phyloP scores from a whole-genome alignment of 1,139 yeast genomes.

The Hyphopichia pseudoburtonii region DNA sequence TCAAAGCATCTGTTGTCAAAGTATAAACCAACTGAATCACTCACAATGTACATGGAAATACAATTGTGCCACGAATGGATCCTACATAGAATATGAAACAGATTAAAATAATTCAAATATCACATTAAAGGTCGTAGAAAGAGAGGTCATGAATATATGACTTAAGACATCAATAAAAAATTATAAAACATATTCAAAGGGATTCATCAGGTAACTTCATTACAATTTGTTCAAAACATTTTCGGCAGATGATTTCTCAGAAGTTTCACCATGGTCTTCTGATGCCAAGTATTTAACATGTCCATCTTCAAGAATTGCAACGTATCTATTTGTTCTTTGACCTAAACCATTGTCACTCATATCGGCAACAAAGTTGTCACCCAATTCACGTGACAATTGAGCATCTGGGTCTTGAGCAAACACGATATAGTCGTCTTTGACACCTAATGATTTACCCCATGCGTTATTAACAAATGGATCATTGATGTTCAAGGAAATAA shows the following conservation, averaged over 20 bases:
- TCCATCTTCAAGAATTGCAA: slow-evolving; percentile 18
- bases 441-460: slow-evolving; percentile 14
- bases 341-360: slow-evolving; percentile 13
- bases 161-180: too few species aligned
- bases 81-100: too few species aligned
- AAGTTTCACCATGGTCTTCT: slow-evolving; percentile 60
- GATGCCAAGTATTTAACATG: slow-evolving; percentile 57
- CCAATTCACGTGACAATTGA: slow-evolving; percentile 48
- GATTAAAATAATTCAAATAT: too few species aligned
- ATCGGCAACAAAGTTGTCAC: slow-evolving; percentile 19
- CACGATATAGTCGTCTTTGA: slow-evolving; percentile 14
- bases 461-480: slow-evolving; percentile 18
- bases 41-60: too few species aligned
- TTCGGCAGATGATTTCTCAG: slow-evolving; percentile 59
- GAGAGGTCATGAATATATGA: too few species aligned
- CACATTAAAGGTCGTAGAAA: too few species aligned
- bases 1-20: too few species aligned
- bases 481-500: slow-evolving; percentile 18
- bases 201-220: too few species aligned
- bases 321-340: slow-evolving; percentile 17
- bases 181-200: not conserved
- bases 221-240: slow-evolving; percentile 42
- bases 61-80: too few species aligned
- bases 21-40: too few species aligned
- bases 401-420: slow-evolving; percentile 24